Percentiles rank a stretch among this genome's conserved stretches.
phyloP scores from a whole-genome alignment of 306 rosid genomes.

The Prunus kanzakura region DNA sequence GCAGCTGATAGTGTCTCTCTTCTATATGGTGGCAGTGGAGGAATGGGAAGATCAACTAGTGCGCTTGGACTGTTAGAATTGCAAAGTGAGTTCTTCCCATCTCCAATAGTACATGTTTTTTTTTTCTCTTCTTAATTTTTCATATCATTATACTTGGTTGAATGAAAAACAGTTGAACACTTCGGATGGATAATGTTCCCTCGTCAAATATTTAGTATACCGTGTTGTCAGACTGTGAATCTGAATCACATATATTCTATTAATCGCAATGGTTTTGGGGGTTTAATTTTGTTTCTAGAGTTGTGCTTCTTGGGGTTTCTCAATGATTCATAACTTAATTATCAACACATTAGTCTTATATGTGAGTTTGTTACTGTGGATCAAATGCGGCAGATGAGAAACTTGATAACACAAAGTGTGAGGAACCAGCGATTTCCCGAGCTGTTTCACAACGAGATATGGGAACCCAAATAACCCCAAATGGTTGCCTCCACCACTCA shows the following conservation, averaged over 20 bases:
- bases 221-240: not conserved
- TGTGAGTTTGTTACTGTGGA: not conserved
- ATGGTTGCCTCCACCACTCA: constrained; percentile 29
- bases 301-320: not conserved
- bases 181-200: not conserved
- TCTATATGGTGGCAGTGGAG: constrained; percentile 38
- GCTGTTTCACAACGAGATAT: constrained; percentile 46
- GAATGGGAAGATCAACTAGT: constrained; percentile 19
- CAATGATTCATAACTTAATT: not conserved
- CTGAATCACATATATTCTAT: not conserved
- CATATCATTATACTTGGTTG: not conserved
- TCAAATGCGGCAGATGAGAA: constrained; percentile 43
- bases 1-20: constrained; percentile 57
- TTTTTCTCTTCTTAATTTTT: not conserved
- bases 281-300: not conserved
- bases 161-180: no score
- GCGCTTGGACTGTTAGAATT: constrained; percentile 52
- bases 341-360: not conserved
- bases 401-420: constrained; percentile 27
- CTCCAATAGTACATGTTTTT: constrained; percentile 39
- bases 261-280: not conserved
- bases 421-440: constrained; percentile 23
- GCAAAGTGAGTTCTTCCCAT: constrained; percentile 41
- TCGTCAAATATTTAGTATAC: not conserved
- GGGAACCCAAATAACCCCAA: constrained; percentile 76